Percentiles rank a stretch among this genome's conserved stretches.
Evolutionary conservation across 306 rosid species (phyloP).

Genomic region (Fragaria vesca): DNA sequence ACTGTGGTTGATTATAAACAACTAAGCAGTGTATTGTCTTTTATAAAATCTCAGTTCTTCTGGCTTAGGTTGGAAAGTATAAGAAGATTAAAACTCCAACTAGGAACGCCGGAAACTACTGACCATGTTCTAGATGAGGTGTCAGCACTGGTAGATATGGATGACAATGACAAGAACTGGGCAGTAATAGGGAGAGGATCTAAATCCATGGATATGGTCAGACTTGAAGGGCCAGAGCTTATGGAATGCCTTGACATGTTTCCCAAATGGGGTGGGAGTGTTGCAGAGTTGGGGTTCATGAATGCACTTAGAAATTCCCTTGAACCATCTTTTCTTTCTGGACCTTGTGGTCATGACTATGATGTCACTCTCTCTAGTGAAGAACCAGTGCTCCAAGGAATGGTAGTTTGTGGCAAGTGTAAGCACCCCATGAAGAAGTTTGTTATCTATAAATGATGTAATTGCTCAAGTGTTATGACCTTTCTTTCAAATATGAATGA

Average conservation of each 20-base stretch:
- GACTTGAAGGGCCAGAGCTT: constrained; percentile 41
- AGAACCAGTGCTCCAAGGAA: constrained; percentile 22
- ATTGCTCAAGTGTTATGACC: background rate
- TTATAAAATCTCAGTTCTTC: constrained; percentile 33
- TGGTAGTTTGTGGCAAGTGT: constrained; percentile 47
- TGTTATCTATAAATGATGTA: constrained; percentile 30
- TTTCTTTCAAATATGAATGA: too few species aligned
- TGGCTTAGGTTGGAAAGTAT: constrained; percentile 65
- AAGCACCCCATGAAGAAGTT: constrained; percentile 48
- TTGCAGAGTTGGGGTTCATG: constrained; percentile 29
- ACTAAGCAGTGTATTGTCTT: constrained; percentile 29
- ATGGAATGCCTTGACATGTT: constrained; percentile 33
- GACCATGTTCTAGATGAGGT: constrained; percentile 43
- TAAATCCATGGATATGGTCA: constrained; percentile 27
- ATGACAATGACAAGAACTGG: constrained; percentile 43
- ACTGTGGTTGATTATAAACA: constrained; percentile 14
- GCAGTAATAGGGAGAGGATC: constrained; percentile 51
- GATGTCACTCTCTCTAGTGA: constrained; percentile 27
- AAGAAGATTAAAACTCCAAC: constrained; percentile 44
- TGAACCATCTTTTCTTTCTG: constrained; percentile 24
- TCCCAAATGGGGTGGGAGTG: constrained; percentile 29
- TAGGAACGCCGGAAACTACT: constrained; percentile 22
- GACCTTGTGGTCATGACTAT: constrained; percentile 41
- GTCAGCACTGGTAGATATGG: constrained; percentile 38
- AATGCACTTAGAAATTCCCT: constrained; percentile 34